Evolutionary conservation across 257 asterid species (phyloP).

Genomic region (Oldenlandia corymbosa): DNA sequence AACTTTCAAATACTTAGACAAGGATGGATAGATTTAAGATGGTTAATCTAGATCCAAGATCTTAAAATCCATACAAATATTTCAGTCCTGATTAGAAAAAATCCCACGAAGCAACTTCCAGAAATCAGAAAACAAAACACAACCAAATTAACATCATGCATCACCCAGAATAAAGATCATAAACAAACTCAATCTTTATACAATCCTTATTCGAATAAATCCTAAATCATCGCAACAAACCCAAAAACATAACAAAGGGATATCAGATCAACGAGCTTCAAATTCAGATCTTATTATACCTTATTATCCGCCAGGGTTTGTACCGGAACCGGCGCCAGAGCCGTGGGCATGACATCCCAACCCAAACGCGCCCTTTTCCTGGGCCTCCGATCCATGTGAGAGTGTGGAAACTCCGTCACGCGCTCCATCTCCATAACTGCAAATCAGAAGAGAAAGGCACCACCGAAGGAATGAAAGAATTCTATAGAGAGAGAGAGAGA

Average conservation of each 20-base stretch:
- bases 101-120: background rate
- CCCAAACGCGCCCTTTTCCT: constrained; percentile 81
- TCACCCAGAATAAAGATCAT: background rate
- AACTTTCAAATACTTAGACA: background rate
- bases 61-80: background rate
- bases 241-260: background rate
- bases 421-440: constrained; percentile 87
- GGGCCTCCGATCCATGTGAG: constrained; percentile 66
- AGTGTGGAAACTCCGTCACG: constrained; percentile 61
- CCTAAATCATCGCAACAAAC: constrained; percentile 29
- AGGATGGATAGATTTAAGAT: background rate
- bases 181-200: background rate
- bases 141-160: background rate
- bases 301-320: constrained; percentile 29
- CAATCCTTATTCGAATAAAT: constrained; percentile 36
- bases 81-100: background rate
- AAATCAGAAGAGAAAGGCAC: constrained; percentile 16
- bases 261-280: background rate
- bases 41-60: background rate
- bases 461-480: background rate
- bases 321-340: constrained; percentile 13
- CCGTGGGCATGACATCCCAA: constrained; percentile 73
- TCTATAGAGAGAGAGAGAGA: constrained; percentile 21
- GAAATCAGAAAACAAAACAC: background rate
- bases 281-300: constrained; percentile 48